Percentiles rank a stretch among this genome's conserved stretches.
Conservation (phyloP, 106 monocot species). For the Dendrobium nobile region DNA sequence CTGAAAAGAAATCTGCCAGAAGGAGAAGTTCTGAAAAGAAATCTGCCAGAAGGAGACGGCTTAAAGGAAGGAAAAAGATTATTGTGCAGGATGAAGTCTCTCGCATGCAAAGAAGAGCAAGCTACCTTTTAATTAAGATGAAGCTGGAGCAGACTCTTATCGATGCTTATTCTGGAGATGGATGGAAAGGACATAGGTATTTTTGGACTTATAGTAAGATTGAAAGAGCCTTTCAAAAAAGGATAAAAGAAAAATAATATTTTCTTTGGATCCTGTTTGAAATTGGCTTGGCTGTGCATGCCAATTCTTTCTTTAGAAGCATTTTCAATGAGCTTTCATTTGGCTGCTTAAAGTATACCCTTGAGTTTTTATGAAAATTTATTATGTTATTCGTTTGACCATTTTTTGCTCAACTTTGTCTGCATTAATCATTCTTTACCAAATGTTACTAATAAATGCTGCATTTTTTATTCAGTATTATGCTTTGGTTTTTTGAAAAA, state of each 20-base stretch:
- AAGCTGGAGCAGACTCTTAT: conserved; percentile 82
- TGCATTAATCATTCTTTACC: not conserved
- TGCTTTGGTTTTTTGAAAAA: too few species aligned
- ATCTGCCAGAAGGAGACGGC: conserved; percentile 17
- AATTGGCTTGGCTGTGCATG: not conserved
- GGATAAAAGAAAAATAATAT: not conserved
- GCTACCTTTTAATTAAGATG: conserved; percentile 72
- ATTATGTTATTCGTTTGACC: not conserved
- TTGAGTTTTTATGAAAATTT: not conserved
- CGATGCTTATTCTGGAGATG: conserved; percentile 87
- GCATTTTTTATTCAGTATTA: not conserved
- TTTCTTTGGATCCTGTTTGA: not conserved
- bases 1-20: conserved; percentile 6
- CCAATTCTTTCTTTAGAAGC: not conserved
- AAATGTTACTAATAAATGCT: not conserved
- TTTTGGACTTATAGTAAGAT: not conserved
- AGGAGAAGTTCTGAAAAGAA: conserved; percentile 27
- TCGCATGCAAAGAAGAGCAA: conserved; percentile 61
- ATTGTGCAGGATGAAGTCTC: conserved; percentile 56
- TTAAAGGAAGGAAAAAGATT: conserved; percentile 40
- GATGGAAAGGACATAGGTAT: conserved; percentile 90
- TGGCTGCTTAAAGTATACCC: not conserved
- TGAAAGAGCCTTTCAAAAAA: not conserved
- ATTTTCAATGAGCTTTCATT: not conserved
- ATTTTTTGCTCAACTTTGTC: not conserved